phyloP scores from a whole-genome alignment of 192 early-diverging fungal genomes.

The Podochytrium sp. region DNA sequence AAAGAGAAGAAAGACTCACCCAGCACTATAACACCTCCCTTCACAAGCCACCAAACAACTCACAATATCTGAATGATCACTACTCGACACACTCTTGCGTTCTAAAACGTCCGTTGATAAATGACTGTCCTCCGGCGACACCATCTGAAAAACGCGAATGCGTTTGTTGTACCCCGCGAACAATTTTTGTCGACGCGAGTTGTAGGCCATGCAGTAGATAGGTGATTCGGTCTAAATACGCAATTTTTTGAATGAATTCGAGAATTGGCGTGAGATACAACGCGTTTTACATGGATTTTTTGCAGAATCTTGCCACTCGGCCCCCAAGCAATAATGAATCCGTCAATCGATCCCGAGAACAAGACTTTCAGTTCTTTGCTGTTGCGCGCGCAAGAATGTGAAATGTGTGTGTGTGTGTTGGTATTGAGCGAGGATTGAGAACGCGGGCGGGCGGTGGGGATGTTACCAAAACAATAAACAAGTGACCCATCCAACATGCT shows the following conservation, averaged over 20 bases:
- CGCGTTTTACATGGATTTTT: constrained; percentile 57
- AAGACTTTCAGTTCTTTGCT: constrained; percentile 62
- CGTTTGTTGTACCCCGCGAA: constrained; percentile 56
- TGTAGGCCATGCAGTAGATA: constrained; percentile 63
- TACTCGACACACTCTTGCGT: constrained; percentile 39
- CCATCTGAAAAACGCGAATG: constrained; percentile 61
- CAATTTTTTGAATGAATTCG: not conserved
- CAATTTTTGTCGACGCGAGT: constrained; percentile 59
- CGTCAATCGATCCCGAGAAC: constrained; percentile 61
- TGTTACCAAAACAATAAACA: constrained; percentile 54
- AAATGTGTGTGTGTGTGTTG: no score
- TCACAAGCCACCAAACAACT: constrained; percentile 60
- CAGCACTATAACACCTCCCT: constrained; percentile 64
- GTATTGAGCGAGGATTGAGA: no score
- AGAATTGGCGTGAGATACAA: not conserved
- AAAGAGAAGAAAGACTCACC: constrained; percentile 35
- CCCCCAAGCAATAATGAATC: constrained; percentile 59
- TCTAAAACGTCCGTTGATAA: constrained; percentile 49
- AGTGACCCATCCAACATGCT: constrained; percentile 62
- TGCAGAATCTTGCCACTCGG: constrained; percentile 54
- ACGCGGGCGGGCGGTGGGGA: no score
- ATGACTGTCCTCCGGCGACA: constrained; percentile 47
- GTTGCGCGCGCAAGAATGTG: not conserved
- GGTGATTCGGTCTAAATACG: constrained; percentile 51
- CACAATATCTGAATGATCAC: constrained; percentile 58